phyloP scores from a whole-genome alignment of 768 basidiomycete species.

The Pleurotus pulmonarius region DNA sequence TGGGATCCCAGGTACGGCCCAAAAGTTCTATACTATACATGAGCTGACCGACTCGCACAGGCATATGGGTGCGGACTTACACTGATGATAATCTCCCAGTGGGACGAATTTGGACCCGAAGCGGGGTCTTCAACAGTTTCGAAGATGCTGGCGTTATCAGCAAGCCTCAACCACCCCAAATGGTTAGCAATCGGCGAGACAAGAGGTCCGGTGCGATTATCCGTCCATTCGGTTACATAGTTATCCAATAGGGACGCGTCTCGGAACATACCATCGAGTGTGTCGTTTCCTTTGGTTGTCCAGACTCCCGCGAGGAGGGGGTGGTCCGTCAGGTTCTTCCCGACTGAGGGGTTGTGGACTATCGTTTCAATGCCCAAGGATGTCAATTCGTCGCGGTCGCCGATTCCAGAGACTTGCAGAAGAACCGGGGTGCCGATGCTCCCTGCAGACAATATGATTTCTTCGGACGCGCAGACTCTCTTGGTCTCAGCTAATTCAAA shows the following conservation, averaged over 20 bases:
- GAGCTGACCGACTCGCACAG: not conserved
- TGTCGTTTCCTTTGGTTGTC: conserved; percentile 9
- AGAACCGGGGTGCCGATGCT: conserved; percentile 21
- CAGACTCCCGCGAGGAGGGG: conserved; percentile 5
- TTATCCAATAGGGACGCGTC: conserved; percentile 11
- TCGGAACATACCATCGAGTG: conserved; percentile 10
- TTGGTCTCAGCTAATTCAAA: not conserved
- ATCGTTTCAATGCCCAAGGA: conserved; percentile 11
- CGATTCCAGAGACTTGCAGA: conserved; percentile 22
- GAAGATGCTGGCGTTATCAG: conserved; percentile 24
- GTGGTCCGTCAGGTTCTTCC: conserved; percentile 24
- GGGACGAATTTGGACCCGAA: conserved; percentile 30
- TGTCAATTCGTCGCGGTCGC: conserved; percentile 6
- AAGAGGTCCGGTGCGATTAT: conserved; percentile 17
- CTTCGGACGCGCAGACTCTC: conserved; percentile 9
- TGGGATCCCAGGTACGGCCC: not conserved
- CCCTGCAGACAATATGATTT: conserved; percentile 27
- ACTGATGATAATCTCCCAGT: conserved; percentile 29
- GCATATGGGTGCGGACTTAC: conserved; percentile 14
- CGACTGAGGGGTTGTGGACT: conserved; percentile 18
- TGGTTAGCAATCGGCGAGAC: conserved; percentile 11
- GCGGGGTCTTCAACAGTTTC: conserved; percentile 27
- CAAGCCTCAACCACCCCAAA: conserved; percentile 19
- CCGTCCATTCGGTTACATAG: conserved; percentile 15
- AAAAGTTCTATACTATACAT: conserved; percentile 8